A percentile compares a stretch with the other conserved stretches of the same genome.
These are phyloP conservation scores for Aspergillus awamori DNA, from an alignment of 2,329 filamentous ascomycete species.

Conservation along the genomic window DNA sequence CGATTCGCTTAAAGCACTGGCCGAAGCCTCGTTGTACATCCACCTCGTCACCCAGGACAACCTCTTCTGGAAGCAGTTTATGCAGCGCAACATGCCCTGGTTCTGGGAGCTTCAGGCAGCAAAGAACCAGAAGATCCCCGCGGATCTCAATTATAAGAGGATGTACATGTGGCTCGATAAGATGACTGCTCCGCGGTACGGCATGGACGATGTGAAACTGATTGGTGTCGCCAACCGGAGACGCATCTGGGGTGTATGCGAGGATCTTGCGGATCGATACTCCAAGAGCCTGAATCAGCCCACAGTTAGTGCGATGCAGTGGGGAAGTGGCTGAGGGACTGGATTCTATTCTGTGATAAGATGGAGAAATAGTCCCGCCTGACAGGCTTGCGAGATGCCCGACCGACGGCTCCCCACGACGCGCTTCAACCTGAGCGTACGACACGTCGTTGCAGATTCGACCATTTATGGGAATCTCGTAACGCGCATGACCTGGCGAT, in stretches of 20 bases:
- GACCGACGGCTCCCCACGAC: not conserved
- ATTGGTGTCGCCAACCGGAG: conserved; percentile 25
- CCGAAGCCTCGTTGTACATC: conserved; percentile 21
- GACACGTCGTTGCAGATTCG: not conserved
- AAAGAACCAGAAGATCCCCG: conserved; percentile 3
- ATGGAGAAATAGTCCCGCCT: not conserved
- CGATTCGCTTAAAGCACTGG: conserved; percentile 20
- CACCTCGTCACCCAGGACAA: conserved; percentile 23
- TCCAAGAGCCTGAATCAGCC: not conserved
- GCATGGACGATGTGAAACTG: conserved; percentile 20
- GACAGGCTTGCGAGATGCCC: not conserved
- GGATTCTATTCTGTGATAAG: not conserved
- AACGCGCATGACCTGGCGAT: not conserved
- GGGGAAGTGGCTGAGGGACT: not conserved
- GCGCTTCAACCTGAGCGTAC: not conserved
- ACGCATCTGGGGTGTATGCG: conserved; percentile 24
- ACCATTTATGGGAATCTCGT: not conserved
- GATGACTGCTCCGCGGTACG: conserved; percentile 20
- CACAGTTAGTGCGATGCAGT: not conserved
- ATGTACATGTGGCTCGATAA: conserved; percentile 23
- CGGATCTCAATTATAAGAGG: conserved; percentile 20
- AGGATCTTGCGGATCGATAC: conserved; percentile 21
- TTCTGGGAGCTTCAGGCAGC: conserved; percentile 21
- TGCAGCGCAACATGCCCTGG: conserved; percentile 27
- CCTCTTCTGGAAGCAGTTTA: conserved; percentile 25